Conservation (phyloP, 2,329 filamentous ascomycete species). For the Claviceps cyperi region DNA sequence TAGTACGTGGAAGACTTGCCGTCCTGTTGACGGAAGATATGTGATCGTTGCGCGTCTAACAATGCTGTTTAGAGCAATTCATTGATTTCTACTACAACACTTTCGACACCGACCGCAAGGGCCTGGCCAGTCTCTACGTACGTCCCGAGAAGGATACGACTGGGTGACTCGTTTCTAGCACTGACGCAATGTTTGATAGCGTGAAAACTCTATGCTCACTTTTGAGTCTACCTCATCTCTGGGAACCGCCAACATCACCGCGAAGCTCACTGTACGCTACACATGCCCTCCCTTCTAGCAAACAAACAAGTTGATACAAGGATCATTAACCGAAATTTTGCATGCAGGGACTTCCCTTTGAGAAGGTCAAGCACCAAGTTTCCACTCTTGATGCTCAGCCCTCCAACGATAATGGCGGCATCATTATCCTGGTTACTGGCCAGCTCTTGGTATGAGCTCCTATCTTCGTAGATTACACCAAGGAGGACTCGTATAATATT, state of each 20-base stretch:
- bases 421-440: constrained; percentile 81
- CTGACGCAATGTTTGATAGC: constrained; percentile 32
- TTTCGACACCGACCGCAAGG: constrained; percentile 59
- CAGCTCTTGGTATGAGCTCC: constrained; percentile 52
- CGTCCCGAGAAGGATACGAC: constrained; percentile 18
- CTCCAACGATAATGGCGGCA: constrained; percentile 45
- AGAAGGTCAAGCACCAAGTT: constrained; percentile 66
- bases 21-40: not conserved
- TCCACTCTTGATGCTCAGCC: constrained; percentile 75
- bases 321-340: not conserved
- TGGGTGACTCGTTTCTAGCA: not conserved
- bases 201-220: constrained; percentile 78
- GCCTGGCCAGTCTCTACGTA: constrained; percentile 67
- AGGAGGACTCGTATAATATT: not conserved
- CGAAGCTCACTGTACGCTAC: constrained; percentile 62
- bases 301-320: not conserved
- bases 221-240: constrained; percentile 61
- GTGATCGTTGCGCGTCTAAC: not conserved
- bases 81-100: constrained; percentile 80
- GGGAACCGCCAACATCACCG: constrained; percentile 52
- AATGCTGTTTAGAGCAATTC: constrained; percentile 56
- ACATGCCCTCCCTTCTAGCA: not conserved
- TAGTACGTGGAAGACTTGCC: constrained; percentile 22
- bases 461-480: not conserved
- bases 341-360: constrained; percentile 58